Conservation (phyloP, 257 asterid genomes). For the Solanum chiquidenum region DNA sequence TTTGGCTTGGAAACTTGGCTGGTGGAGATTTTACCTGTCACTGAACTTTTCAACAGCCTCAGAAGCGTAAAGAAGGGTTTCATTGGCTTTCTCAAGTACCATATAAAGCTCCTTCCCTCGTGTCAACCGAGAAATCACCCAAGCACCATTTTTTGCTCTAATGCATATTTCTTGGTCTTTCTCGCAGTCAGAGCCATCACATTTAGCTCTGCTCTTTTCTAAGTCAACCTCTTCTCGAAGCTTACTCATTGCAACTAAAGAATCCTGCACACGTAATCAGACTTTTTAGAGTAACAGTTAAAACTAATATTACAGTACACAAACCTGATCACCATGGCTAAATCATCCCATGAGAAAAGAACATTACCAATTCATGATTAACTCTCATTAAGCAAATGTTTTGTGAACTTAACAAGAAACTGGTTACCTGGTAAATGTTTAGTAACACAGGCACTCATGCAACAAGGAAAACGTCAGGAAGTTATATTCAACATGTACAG, state of each 20-base stretch:
- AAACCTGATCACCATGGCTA: not conserved
- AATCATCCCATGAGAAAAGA: not conserved
- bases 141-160: slow-evolving; percentile 88
- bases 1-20: not conserved
- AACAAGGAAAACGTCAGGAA: not conserved
- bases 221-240: slow-evolving; percentile 84
- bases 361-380: not conserved
- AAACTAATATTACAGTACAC: not conserved
- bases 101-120: slow-evolving; percentile 86
- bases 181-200: slow-evolving; percentile 36
- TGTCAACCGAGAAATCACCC: slow-evolving; percentile 75
- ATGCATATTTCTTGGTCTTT: slow-evolving; percentile 71
- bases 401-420: not conserved
- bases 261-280: slow-evolving; percentile 40
- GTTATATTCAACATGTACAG: not conserved
- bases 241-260: slow-evolving; percentile 65
- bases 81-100: slow-evolving; percentile 96
- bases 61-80: slow-evolving; percentile 86
- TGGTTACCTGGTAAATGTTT: not conserved
- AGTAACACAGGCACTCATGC: not conserved
- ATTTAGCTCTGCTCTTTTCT: slow-evolving; percentile 48
- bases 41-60: slow-evolving; percentile 91
- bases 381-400: not conserved
- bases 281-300: not conserved
- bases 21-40: slow-evolving; percentile 48